Percentiles rank a stretch among this genome's conserved stretches.
phyloP scores from a whole-genome alignment of 148 eudicot genomes.

The Rhododendron simsii region DNA sequence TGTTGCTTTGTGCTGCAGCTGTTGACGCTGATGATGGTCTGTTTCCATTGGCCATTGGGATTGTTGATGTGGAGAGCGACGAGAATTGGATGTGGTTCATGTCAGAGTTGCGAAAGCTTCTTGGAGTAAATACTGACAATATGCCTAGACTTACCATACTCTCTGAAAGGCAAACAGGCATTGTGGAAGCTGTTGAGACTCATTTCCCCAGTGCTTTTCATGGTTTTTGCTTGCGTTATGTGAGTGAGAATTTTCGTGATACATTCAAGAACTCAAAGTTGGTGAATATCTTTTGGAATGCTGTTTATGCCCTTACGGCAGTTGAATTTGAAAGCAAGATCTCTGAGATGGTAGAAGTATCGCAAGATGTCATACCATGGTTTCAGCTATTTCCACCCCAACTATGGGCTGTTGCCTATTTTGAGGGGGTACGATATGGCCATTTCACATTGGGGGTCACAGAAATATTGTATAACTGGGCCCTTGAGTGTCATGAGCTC shows the following conservation, averaged over 20 bases:
- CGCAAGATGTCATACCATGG: conserved; percentile 72
- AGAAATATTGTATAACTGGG: conserved; percentile 82
- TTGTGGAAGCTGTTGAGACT: conserved; percentile 83
- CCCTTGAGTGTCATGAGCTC: conserved; percentile 89
- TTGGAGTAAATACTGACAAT: conserved; percentile 82
- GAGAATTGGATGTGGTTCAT: conserved; percentile 99
- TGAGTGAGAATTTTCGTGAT: conserved; percentile 92
- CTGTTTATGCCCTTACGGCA: conserved; percentile 84
- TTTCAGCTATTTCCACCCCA: conserved; percentile 73
- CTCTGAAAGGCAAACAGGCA: conserved; percentile 79
- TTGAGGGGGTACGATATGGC: conserved; percentile 91
- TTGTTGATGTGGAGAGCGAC: conserved; percentile 85
- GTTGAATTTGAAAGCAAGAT: conserved; percentile 77
- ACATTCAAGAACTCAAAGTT: conserved; percentile 86
- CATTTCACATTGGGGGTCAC: conserved; percentile 80
- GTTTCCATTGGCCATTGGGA: conserved; percentile 81
- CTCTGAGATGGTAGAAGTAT: conserved; percentile 81
- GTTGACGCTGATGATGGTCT: conserved; percentile 84
- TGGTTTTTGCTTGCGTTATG: conserved; percentile 77
- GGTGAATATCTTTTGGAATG: conserved; percentile 97
- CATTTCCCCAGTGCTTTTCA: conserved; percentile 88
- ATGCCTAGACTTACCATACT: conserved; percentile 94
- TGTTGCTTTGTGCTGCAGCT: conserved; percentile 82
- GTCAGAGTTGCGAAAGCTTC: conserved; percentile 90
- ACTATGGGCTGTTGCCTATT: conserved; percentile 93